Percentiles rank a stretch among this genome's conserved stretches.
phyloP scores from a whole-genome alignment of 371 early-diverging fungal genomes.

The Chytridium lagenaria region DNA sequence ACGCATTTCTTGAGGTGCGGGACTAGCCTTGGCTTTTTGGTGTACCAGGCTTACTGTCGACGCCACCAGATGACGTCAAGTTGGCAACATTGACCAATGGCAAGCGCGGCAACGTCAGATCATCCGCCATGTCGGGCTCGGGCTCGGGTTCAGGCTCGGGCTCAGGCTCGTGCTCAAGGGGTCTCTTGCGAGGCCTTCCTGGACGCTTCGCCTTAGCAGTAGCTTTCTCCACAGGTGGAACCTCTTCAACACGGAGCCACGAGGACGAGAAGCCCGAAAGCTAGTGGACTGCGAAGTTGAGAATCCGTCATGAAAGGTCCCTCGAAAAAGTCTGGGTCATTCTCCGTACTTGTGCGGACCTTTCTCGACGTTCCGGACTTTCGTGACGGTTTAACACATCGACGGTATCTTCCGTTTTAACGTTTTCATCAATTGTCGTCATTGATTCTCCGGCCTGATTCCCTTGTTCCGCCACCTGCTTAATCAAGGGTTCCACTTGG shows the following conservation, averaged over 20 bases:
- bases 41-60: background rate
- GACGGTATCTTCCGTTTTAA: too few relatives aligned
- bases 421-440: too few relatives aligned
- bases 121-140: background rate
- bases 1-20: background rate
- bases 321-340: too few relatives aligned
- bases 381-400: too few relatives aligned
- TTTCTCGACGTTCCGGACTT: too few relatives aligned
- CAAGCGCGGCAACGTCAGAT: background rate
- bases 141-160: too few relatives aligned
- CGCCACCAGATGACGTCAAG: background rate
- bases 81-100: background rate
- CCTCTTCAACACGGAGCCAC: background rate
- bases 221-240: background rate
- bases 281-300: too few relatives aligned
- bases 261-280: too few relatives aligned
- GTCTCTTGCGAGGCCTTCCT: background rate
- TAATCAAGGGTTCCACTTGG: background rate
- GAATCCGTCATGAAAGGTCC: too few relatives aligned
- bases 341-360: too few relatives aligned
- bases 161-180: background rate
- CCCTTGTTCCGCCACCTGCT: background rate
- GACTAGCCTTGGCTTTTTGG: conserved; percentile 8
- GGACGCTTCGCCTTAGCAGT: background rate
- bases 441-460: too few relatives aligned